Evolutionary conservation across 305 asterid genomes (phyloP).

Genomic region (Striga hermonthica): DNA sequence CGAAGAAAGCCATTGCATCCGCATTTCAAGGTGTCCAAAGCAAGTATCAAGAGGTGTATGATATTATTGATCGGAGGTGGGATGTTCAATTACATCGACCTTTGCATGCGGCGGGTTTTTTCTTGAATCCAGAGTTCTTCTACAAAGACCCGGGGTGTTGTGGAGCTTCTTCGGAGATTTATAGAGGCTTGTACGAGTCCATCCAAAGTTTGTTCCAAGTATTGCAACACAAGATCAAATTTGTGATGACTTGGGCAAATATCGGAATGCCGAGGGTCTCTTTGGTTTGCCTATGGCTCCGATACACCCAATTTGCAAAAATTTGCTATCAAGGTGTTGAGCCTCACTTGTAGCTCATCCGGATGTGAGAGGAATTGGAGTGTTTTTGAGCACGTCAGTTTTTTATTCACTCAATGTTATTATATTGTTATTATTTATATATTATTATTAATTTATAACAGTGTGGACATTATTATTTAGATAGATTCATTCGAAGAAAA

Average conservation of each 20-base stretch:
- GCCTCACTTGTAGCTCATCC: background rate
- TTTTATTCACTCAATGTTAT: no score
- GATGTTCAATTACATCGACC: background rate
- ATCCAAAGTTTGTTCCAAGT: background rate
- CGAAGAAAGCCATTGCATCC: background rate
- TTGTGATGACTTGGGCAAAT: no score
- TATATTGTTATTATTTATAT: no score
- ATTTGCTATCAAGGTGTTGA: background rate
- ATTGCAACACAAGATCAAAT: no score
- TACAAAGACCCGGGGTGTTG: background rate
- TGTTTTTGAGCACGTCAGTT: background rate
- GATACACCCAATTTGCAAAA: background rate
- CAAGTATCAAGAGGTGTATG: background rate
- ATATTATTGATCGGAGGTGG: background rate
- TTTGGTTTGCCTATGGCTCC: background rate
- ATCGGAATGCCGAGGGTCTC: background rate
- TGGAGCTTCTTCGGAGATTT: background rate
- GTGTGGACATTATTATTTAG: background rate
- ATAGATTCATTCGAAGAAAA: background rate
- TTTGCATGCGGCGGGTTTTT: background rate
- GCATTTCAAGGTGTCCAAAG: background rate
- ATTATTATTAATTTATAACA: no score
- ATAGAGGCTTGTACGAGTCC: background rate
- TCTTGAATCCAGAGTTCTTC: background rate
- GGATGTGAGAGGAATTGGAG: background rate